Evolutionary conservation across 2,329 filamentous ascomycete genomes (phyloP), one percentile per base, ranked within the genome.

Genomic region (Alternaria arbusti): DNA sequence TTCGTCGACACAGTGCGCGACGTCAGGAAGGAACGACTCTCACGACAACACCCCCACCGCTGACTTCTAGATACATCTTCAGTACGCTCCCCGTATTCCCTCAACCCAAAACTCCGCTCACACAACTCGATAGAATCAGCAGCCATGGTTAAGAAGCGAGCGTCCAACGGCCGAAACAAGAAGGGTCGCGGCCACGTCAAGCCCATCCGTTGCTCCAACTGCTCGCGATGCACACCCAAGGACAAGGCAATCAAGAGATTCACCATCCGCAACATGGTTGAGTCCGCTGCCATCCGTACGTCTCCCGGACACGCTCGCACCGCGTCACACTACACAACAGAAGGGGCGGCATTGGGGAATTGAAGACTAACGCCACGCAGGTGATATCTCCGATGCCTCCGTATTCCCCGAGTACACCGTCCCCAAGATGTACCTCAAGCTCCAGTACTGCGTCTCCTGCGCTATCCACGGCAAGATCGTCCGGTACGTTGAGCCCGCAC

Each of bases 161-260:
- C 89, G 81, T 89, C 87, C 85, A 91, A 91, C 89, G 95, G 95
- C 85, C 94, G 95, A 85, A 97, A 98, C 92, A 97, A 97, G 94
- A 97, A 97, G 87, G 95, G 96, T 85, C 93, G 96, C 85, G 96
- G 96, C 88, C 95, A 98, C 90, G 94, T 97, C 87, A 99, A 99
- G 91, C 96, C 96, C 82, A 97, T 99, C 87, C 92, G 90, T 83
- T 96, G 87, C 91, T 93, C 88, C 86, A 93, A 90, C 90, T 96
- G 87, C 90, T 93, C 87, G 78, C 87, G 81, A 84, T 90, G 83
- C 84, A 96, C 92, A 67, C 94, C 94, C 84, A 99, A 99, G 91
- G 96, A 99, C 83, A 99, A 99, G 93, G 96, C 96, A 78, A 98
- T 99, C 90, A 99, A 99, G 94, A 90, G 96, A 87, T 99, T 99